Base-by-base conservation (phyloP, 2,329 filamentous ascomycete genomes). In the Cadophora luteo-olivacea region DNA sequence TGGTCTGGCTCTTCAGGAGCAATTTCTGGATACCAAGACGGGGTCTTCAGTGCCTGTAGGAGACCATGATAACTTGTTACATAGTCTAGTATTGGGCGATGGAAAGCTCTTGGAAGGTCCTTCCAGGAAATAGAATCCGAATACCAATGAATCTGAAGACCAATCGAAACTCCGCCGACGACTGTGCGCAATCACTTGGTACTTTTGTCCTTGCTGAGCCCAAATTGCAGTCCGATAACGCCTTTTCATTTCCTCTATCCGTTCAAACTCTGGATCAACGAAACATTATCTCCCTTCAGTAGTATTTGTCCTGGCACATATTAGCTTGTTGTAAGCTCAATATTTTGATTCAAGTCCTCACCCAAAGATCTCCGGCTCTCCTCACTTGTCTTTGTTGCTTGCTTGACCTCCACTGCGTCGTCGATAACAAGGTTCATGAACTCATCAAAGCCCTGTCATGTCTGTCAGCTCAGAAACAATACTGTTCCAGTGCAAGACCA, bases 351-450 rank as follows among this genome's bases (percentile, higher is more conserved):
- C 11, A 45, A 3, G 3, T 14, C 22, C 86, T 70, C 86, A 97
- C 94, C 95, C 64, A 97, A 80, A 54, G 89, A 85, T 80, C 92
- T 89, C 79, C 94, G 87, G 73, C 88, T 89, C 82, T 97, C 94
- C 73, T 91, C 89, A 52, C 92, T 91, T 19, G 88, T 89, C 84
- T 97, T 97, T 71, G 92, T 94, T 66, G 92, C 85, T 78, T 93
- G 87, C 80, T 91, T 92, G 55, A 99, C 94, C 82, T 98, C 95
- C 67, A 97, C 89, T 36, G 96, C 96, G 76, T 99, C 94, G 78
- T 99, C 96, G 73, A 97, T 87, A 49, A 98, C 96, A 61, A 99
- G 85, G 83, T 99, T 99, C 94, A 99, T 97, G 83, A 98, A 99
- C 81, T 99, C 96, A 80, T 99, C 96, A 75, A 99, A 99, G 16